Evolutionary conservation across 805 yeast species (phyloP), one percentile per base, ranked within the genome.

Genomic region (Pichia paraexigua): DNA sequence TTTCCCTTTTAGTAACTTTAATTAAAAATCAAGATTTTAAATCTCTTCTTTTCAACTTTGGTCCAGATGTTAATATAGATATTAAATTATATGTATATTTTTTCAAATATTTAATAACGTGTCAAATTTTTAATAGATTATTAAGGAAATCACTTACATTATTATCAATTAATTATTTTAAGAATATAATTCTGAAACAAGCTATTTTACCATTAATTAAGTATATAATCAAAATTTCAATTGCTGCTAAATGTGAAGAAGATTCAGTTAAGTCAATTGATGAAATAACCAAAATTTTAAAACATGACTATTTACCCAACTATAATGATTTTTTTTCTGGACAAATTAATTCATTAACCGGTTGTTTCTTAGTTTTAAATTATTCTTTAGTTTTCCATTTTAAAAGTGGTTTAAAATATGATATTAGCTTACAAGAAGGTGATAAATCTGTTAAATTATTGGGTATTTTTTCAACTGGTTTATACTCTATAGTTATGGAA

Each of bases 381-480:
- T 40, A 43, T 41, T 51, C 55, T n/a, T 30, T 54, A 24, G 53
- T 42, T 21, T 51, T 32, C n/a, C 55, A 54, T 47, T 54, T 54
- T 22, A 51, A 54, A 20, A 41, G 41, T 25, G 55, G 53, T 6
- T 30, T 44, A 10, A 43, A 41, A 35, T 39, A 40, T 10, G 56
- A 49, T 22, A 24, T 54, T 11, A 22, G 24, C 5, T 12, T 12
- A 4, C 37, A 41, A 25, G 56, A 54, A 24, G 45, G 53, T 17
- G 24, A 48, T 5, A 40, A 28, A 1, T 41, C 47, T 27, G 47
- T 54, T 43, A 45, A 50, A 9, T 46, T 46, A 27, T 43, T 51
- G n/a, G 55, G 56, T 5, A 54, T 49, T 3, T 54, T 54, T 24
- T 43, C 50, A 24, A 53, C 56, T 3, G 56, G 56, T 5, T 22